Conservation (phyloP, 768 basidiomycete species). For the Mycena polygramma region DNA sequence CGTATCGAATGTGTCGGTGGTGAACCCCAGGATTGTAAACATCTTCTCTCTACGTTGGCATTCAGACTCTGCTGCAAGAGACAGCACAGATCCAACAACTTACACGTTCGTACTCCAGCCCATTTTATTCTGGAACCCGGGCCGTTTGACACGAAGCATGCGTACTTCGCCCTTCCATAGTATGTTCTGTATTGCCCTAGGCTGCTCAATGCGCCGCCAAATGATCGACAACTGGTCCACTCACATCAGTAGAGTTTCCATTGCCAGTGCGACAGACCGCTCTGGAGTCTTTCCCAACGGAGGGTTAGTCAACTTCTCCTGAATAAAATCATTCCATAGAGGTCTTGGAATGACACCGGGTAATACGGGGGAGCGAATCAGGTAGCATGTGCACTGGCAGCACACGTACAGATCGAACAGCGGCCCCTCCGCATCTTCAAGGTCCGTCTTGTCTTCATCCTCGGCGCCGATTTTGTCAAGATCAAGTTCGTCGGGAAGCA, state of each 20-base stretch:
- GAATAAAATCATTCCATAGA: conserved; percentile 71
- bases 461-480: conserved; percentile 55
- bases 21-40: conserved; percentile 60
- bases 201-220: conserved; percentile 28
- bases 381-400: conserved; percentile 86
- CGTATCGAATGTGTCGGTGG: conserved; percentile 50
- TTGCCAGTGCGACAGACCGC: conserved; percentile 64
- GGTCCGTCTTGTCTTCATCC: conserved; percentile 49
- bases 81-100: conserved; percentile 41
- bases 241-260: conserved; percentile 79
- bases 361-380: conserved; percentile 76
- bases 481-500: conserved; percentile 56
- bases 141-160: conserved; percentile 64
- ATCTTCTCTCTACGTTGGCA: conserved; percentile 54
- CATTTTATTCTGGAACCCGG: conserved; percentile 71
- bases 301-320: conserved; percentile 74
- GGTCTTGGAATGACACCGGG: conserved; percentile 79
- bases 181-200: conserved; percentile 77
- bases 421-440: conserved; percentile 62
- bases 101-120: conserved; percentile 76
- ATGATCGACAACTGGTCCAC: conserved; percentile 41
- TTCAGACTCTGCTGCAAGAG: conserved; percentile 16
- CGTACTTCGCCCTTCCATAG: conserved; percentile 80
- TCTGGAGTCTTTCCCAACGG: conserved; percentile 66
- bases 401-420: conserved; percentile 85